A percentile compares a stretch with the other conserved stretches of the same genome.
Conservation (phyloP, 176 grass and related monocot genomes). For the Oryza meridionalis region DNA sequence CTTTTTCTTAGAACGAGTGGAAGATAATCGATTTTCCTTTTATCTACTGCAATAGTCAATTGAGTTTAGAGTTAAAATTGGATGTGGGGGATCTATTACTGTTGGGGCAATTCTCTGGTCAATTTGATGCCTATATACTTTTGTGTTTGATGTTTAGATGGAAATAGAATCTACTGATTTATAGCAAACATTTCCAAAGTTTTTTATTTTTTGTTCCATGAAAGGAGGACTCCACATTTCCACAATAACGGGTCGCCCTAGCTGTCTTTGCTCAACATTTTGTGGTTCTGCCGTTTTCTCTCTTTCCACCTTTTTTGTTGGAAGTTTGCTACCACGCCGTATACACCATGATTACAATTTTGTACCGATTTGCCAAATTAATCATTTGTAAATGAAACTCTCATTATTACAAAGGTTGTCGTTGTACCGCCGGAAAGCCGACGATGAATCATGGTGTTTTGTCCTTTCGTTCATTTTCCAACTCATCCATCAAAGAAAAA, state of each 20-base stretch:
- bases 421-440: slow-evolving; percentile 15
- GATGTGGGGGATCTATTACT: not conserved
- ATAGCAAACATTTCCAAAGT: not conserved
- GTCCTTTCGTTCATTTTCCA: slow-evolving; percentile 1
- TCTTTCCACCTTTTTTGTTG: not conserved
- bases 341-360: slow-evolving; percentile 16
- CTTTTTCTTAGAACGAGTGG: too few species aligned
- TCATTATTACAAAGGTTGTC: slow-evolving; percentile 19
- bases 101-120: not conserved
- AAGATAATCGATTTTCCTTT: not conserved
- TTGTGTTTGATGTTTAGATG: not conserved
- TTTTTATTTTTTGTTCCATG: not conserved
- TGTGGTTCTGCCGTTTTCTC: not conserved
- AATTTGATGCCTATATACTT: not conserved
- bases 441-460: slow-evolving; percentile 29
- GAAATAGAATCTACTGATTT: not conserved
- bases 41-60: not conserved
- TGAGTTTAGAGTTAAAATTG: not conserved
- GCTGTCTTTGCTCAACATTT: too few species aligned
- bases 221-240: not conserved
- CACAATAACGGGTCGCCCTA: not conserved
- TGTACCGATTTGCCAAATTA: slow-evolving; percentile 26
- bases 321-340: not conserved
- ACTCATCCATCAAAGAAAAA: not conserved
- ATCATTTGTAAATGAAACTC: slow-evolving; percentile 42